phyloP scores from a whole-genome alignment of 2,329 filamentous ascomycete genomes.

The Pyrenophora seminiperda region DNA sequence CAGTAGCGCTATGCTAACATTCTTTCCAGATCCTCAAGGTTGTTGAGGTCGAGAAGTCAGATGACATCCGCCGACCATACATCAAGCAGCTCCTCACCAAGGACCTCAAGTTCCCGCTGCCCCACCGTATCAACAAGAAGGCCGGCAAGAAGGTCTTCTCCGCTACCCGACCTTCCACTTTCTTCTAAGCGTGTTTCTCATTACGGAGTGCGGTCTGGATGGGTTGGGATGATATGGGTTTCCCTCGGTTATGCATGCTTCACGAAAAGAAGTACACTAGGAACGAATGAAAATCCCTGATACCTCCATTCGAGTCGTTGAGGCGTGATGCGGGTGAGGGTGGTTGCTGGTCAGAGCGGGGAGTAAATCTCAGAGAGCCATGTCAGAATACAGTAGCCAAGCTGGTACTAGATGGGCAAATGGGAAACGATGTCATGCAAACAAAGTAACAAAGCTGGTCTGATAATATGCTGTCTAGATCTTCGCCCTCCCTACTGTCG shows the following conservation, averaged over 20 bases:
- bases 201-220: conserved; percentile 48
- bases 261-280: conserved; percentile 51
- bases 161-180: conserved; percentile 91
- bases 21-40: conserved; percentile 86
- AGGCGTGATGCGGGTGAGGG: conserved; percentile 29
- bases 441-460: not conserved
- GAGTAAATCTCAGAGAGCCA: conserved; percentile 5
- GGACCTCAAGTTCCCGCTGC: conserved; percentile 96
- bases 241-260: conserved; percentile 50
- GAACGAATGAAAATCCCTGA: conserved; percentile 52
- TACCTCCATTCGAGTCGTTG: conserved; percentile 36
- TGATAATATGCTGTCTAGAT: conserved; percentile 24
- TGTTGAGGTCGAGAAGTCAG: conserved; percentile 92
- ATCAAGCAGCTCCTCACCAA: conserved; percentile 98
- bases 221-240: conserved; percentile 47
- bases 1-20: conserved; percentile 3
- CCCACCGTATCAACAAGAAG: conserved; percentile 89
- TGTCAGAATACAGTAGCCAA: conserved; percentile 1
- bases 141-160: conserved; percentile 89
- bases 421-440: conserved; percentile 22
- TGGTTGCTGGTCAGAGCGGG: conserved; percentile 14
- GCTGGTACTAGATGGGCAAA: conserved; percentile 9
- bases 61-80: conserved; percentile 97
- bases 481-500: conserved; percentile 36
- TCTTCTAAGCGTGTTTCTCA: conserved; percentile 74